A percentile compares a stretch with the other conserved stretches of the same genome.
These are phyloP conservation scores for Chlamydomonas schloesseri DNA, from an alignment of 139 green algal species.

Conservation along the genomic window DNA sequence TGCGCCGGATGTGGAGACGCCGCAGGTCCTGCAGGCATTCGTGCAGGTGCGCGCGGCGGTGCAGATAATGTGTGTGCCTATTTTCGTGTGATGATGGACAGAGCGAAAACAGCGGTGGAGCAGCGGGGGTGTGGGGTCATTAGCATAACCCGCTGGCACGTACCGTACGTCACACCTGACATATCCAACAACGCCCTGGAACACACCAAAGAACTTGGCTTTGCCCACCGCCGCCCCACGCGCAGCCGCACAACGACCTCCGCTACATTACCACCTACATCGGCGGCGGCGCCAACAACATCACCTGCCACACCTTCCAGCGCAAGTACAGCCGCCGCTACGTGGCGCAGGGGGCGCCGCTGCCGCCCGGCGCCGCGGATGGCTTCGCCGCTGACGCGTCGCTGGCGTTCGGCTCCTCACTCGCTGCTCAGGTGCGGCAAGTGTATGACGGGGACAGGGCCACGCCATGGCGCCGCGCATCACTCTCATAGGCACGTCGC, in stretches of 20 bases:
- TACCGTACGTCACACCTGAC: too few relatives aligned
- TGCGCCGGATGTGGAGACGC: slow-evolving; percentile 51
- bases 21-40: slow-evolving; percentile 62
- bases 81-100: too few relatives aligned
- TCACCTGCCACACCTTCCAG: slow-evolving; percentile 74
- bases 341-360: slow-evolving; percentile 2
- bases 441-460: too few relatives aligned
- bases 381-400: neutral
- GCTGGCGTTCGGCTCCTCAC: neutral
- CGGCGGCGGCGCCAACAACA: slow-evolving; percentile 54
- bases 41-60: slow-evolving; percentile 22
- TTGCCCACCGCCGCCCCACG: too few relatives aligned
- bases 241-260: slow-evolving; percentile 64
- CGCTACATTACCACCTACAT: slow-evolving; percentile 72
- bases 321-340: slow-evolving; percentile 72
- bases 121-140: too few relatives aligned
- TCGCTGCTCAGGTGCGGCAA: neutral
- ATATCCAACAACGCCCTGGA: too few relatives aligned
- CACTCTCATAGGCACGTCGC: too few relatives aligned
- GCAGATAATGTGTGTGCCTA: too few relatives aligned
- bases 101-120: too few relatives aligned
- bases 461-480: too few relatives aligned
- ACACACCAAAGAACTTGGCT: too few relatives aligned
- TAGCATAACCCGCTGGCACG: too few relatives aligned
- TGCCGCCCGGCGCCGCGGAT: neutral